Base-by-base conservation (phyloP, 768 basidiomycete genomes). In the Rhodotorula paludigena region DNA sequence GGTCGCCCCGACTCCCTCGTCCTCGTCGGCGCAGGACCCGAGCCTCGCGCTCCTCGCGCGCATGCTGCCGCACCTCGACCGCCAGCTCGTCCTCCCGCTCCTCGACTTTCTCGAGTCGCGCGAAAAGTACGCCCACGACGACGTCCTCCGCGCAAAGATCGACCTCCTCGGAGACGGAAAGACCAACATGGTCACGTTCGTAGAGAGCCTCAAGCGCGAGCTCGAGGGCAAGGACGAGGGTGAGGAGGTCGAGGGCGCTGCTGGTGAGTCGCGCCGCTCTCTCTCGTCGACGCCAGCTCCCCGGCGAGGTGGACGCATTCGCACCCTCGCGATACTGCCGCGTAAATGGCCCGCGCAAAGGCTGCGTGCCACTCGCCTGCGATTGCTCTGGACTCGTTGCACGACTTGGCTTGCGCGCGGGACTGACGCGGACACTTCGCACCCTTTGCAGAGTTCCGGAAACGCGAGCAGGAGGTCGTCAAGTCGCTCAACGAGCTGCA, bases 121-220 rank as follows among this genome's bases (percentile, higher is more conserved):
- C 15, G 84, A 85, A 25, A 79, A 89, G 47, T 97, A 92, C 78
- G 83, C 90, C 2, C 82, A 83, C 30, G 83, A 89, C 48, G 86
- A 98, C 73, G 84, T 98, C 64, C 85, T 86, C 64, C 81, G 85
- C 47, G 94, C 96, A 44, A 94, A 97, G 81, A 94, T 96, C 88
- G 92, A 97, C 76, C 87, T 98, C 60, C 90, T 92, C 62, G 62
- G 56, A 2, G 33, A 62, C 14, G 61, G 61, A 32, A 94, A 91
- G 77, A 99, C 96, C 53, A 97, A 99, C 79, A 97, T 98, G 93
- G 87, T 94, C 65, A 93, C 94, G 79, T 99, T 94, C 76, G 87
- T 90, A 33, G 84, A 87, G 66, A 84, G 83, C 71, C 80, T 97
- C 74, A 91, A 90, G 75, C 80, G 87, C 74, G 86, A 90, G 80